Evolutionary conservation across 1,284 basidiomycete species (phyloP).

Genomic region (Fereydounia khargensis): DNA sequence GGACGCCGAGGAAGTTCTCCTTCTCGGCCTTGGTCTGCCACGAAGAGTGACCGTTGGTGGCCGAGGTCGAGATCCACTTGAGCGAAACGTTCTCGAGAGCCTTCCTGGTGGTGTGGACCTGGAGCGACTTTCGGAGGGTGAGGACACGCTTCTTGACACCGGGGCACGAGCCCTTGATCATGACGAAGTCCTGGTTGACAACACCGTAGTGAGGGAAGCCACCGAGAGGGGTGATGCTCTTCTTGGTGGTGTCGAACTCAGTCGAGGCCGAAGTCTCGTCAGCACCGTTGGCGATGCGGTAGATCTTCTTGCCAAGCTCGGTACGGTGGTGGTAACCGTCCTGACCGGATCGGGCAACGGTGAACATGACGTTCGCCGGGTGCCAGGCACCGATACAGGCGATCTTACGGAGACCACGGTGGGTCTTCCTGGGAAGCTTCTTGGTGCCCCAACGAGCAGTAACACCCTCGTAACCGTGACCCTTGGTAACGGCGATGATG

Average conservation of each 20-base stretch:
- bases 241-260: slow-evolving; percentile 63
- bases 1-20: slow-evolving; percentile 80
- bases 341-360: slow-evolving; percentile 98
- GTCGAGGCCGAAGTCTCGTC: slow-evolving; percentile 87
- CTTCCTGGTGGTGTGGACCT: slow-evolving; percentile 53
- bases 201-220: slow-evolving; percentile 99
- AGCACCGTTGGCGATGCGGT: slow-evolving; percentile 82
- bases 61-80: slow-evolving; percentile 98
- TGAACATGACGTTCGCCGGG: slow-evolving; percentile 99
- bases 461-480: slow-evolving; percentile 99
- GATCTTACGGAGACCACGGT: slow-evolving; percentile 94
- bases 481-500: slow-evolving; percentile 97
- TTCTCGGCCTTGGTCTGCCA: slow-evolving; percentile 98
- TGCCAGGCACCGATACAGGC: slow-evolving; percentile 99
- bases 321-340: slow-evolving; percentile 98
- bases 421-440: slow-evolving; percentile 97
- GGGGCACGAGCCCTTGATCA: slow-evolving; percentile 74
- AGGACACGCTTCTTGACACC: slow-evolving; percentile 98
- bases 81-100: slow-evolving; percentile 90
- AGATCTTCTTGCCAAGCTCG: slow-evolving; percentile 85
- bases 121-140: slow-evolving; percentile 62
- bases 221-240: slow-evolving; percentile 95
- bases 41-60: slow-evolving; percentile 82
- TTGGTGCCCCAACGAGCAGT: slow-evolving; percentile 99
- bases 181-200: slow-evolving; percentile 96